Evolutionary conservation across 257 asterid species (phyloP).

Genomic region (Solanum clarkiae): DNA sequence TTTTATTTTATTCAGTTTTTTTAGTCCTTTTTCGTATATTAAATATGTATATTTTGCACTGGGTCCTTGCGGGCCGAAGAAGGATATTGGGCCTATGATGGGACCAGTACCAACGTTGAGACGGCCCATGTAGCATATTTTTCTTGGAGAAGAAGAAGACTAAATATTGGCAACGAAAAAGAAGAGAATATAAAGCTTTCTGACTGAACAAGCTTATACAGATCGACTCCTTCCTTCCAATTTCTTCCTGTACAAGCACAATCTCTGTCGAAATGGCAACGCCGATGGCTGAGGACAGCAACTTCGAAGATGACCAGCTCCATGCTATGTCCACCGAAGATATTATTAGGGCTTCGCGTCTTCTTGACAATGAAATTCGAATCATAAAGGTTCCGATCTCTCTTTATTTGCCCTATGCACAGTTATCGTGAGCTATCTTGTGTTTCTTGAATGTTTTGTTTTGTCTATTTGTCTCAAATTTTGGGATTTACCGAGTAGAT

Average conservation of each 20-base stretch:
- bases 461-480: background rate
- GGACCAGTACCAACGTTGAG: background rate
- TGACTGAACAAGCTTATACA: background rate
- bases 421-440: background rate
- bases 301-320: slow-evolving; percentile 69
- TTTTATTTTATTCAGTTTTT: too few relatives aligned
- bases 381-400: slow-evolving; percentile 43
- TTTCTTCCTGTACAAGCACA: background rate
- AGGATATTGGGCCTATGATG: background rate
- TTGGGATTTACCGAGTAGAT: background rate
- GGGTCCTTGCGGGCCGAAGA: background rate
- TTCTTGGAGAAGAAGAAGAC: background rate
- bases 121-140: background rate
- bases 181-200: background rate
- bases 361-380: slow-evolving; percentile 77
- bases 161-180: background rate
- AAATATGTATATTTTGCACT: background rate
- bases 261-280: slow-evolving; percentile 45
- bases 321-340: slow-evolving; percentile 78
- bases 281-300: slow-evolving; percentile 74
- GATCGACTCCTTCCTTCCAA: background rate
- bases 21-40: too few relatives aligned
- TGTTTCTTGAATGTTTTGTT: background rate
- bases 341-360: slow-evolving; percentile 74
- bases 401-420: background rate